These are phyloP conservation scores for Ceratocystis cacaofunesta DNA, from an alignment of 2,329 filamentous ascomycete species.

Conservation along the genomic window DNA sequence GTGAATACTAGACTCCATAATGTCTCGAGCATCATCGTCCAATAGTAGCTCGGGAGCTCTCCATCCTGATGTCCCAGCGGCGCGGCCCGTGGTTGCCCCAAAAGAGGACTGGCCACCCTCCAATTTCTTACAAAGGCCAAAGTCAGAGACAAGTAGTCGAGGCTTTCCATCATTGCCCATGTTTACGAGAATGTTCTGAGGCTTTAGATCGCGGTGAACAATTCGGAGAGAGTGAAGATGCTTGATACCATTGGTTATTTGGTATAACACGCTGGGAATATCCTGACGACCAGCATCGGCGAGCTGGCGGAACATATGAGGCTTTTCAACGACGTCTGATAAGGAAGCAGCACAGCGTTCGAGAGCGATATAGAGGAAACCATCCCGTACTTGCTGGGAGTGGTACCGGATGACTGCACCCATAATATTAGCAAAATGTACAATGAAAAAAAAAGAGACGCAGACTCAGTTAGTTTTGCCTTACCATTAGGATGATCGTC, in stretches of 20 bases:
- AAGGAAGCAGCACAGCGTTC: constrained; percentile 89
- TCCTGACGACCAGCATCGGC: constrained; percentile 61
- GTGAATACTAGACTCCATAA: constrained; percentile 16
- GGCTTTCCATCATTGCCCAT: constrained; percentile 55
- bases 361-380: constrained; percentile 90
- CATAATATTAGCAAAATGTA: constrained; percentile 20
- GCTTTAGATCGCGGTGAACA: constrained; percentile 92
- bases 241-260: constrained; percentile 77
- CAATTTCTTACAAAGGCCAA: constrained; percentile 92
- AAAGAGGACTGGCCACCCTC: constrained; percentile 91
- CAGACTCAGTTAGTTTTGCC: constrained; percentile 15
- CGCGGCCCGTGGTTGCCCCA: constrained; percentile 83
- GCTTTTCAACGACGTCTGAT: constrained; percentile 76
- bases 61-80: constrained; percentile 89
- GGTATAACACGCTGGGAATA: constrained; percentile 64
- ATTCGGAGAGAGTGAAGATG: constrained; percentile 86
- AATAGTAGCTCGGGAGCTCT: constrained; percentile 85
- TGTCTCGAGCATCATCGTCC: constrained; percentile 49
- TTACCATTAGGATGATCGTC: constrained; percentile 80
- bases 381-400: constrained; percentile 72
- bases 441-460: not conserved
- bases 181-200: constrained; percentile 86
- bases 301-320: constrained; percentile 49
- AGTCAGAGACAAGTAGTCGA: constrained; percentile 90
- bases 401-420: constrained; percentile 77